Evolutionary conservation across 805 yeast genomes (phyloP).

Genomic region (Pichia thaimueangensis): DNA sequence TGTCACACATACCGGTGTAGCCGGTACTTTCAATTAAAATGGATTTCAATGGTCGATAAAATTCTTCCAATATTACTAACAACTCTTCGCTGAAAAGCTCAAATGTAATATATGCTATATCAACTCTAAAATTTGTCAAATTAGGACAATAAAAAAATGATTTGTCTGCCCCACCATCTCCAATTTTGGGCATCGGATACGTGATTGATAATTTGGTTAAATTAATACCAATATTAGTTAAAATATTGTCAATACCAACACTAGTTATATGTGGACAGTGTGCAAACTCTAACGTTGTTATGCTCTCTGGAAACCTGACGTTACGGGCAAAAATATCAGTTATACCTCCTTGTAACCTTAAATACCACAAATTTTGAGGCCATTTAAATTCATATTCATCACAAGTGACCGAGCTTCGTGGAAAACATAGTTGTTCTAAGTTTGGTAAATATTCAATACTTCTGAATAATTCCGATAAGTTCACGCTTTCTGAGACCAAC

Average conservation of each 20-base stretch:
- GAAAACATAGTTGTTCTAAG: conserved; percentile 75
- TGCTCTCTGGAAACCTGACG: conserved; percentile 66
- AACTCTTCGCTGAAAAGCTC: conserved; percentile 44
- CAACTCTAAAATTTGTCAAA: conserved; percentile 52
- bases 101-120: conserved; percentile 72
- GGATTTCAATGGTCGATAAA: conserved; percentile 43
- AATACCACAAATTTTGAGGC: conserved; percentile 71
- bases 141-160: conserved; percentile 75
- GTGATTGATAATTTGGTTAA: conserved; percentile 58
- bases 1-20: conserved; percentile 72
- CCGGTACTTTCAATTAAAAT: conserved; percentile 81
- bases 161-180: conserved; percentile 63
- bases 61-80: conserved; percentile 29
- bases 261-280: conserved; percentile 80
- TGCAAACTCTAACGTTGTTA: conserved; percentile 68
- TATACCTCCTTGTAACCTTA: conserved; percentile 85
- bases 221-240: conserved; percentile 59
- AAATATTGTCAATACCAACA: conserved; percentile 53
- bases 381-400: conserved; percentile 54
- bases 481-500: conserved; percentile 85
- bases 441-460: conserved; percentile 59
- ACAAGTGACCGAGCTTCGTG: conserved; percentile 78
- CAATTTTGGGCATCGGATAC: conserved; percentile 84
- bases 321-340: conserved; percentile 69
- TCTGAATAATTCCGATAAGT: conserved; percentile 68